A percentile compares a stretch with the other conserved stretches of the same genome.
Evolutionary conservation across 805 yeast genomes (phyloP).

Genomic region (Kazachstania kunashirensis): DNA sequence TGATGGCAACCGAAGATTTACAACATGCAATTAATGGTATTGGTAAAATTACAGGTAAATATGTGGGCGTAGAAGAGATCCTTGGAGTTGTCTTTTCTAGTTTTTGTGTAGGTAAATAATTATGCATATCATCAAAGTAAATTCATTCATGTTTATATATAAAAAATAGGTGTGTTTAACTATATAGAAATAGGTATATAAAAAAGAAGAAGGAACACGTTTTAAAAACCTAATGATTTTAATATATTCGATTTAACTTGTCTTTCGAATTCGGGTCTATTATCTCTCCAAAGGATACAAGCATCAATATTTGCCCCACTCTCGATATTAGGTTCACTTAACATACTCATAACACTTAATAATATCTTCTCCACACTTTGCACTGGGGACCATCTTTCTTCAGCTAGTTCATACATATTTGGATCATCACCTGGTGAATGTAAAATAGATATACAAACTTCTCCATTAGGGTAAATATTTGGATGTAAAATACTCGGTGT

Average conservation of each 20-base stretch:
- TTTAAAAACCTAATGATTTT: conserved; percentile 57
- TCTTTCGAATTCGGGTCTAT: conserved; percentile 55
- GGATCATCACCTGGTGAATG: conserved; percentile 98
- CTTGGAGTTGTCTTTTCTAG: conserved; percentile 83
- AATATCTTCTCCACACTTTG: conserved; percentile 96
- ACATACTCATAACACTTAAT: conserved; percentile 87
- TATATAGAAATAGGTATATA: not conserved
- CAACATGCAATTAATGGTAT: conserved; percentile 72
- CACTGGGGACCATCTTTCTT: conserved; percentile 96
- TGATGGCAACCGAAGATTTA: conserved; percentile 70
- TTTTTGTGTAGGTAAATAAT: conserved; percentile 85
- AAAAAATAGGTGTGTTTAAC: not conserved
- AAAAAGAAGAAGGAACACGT: not conserved
- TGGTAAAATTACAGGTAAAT: conserved; percentile 85
- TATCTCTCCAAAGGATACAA: conserved; percentile 81
- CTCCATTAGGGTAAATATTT: conserved; percentile 87
- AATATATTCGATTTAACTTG: conserved; percentile 60
- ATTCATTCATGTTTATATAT: not conserved
- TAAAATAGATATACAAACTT: conserved; percentile 88
- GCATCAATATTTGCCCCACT: conserved; percentile 87
- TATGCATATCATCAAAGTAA: not conserved
- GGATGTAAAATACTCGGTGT: conserved; percentile 86
- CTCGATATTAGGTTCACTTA: conserved; percentile 93
- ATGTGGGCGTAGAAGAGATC: conserved; percentile 82
- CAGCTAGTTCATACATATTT: conserved; percentile 86